Conservation (phyloP, 352 stramenopile genomes). For the Phytopythium mirpurense region DNA sequence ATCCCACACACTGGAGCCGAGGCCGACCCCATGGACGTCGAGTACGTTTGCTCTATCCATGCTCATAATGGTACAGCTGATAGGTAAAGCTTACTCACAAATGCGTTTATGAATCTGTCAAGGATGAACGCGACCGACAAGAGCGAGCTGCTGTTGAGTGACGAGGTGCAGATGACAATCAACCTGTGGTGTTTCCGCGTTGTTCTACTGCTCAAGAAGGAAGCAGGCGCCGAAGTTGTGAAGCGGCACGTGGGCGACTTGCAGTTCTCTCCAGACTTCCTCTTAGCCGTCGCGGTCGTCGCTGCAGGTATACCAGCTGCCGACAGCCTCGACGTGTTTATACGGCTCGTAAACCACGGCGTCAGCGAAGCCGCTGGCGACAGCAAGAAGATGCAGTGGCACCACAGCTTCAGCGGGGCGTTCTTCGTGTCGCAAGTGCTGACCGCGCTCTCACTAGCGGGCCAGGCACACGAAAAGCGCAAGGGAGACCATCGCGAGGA, state of each 20-base stretch:
- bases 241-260: conserved; percentile 34
- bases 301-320: conserved; percentile 48
- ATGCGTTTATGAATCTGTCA: background rate
- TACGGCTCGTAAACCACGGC: conserved; percentile 48
- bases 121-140: conserved; percentile 1
- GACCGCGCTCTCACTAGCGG: conserved; percentile 33
- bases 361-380: conserved; percentile 34
- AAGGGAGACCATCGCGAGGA: conserved; percentile 52
- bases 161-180: conserved; percentile 25
- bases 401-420: conserved; percentile 20
- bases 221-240: conserved; percentile 56
- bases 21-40: background rate
- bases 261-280: conserved; percentile 59
- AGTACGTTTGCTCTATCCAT: background rate
- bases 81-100: too few relatives aligned
- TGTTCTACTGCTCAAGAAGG: conserved; percentile 74
- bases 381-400: conserved; percentile 13
- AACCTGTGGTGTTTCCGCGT: conserved; percentile 70
- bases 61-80: background rate
- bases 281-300: conserved; percentile 53
- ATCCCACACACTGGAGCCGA: background rate
- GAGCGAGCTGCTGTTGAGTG: conserved; percentile 2
- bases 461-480: conserved; percentile 44
- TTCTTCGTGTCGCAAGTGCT: conserved; percentile 58
- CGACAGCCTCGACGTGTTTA: conserved; percentile 52